A percentile compares a stretch with the other conserved stretches of the same genome.
Evolutionary conservation across 352 stramenopile species (phyloP).

Genomic region (Globisporangium spinosum): DNA sequence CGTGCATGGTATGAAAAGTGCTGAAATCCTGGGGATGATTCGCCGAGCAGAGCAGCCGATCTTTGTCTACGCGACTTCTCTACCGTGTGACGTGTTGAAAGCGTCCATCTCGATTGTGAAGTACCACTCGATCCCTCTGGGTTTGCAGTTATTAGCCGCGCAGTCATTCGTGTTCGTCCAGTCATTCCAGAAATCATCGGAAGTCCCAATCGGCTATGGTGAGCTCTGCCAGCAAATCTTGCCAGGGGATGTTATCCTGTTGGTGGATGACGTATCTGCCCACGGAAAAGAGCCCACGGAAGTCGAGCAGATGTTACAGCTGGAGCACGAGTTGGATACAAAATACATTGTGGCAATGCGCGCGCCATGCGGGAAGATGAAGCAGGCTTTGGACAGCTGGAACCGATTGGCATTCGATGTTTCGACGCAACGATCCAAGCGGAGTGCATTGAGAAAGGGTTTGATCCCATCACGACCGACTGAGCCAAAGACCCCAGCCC

Average conservation of each 20-base stretch:
- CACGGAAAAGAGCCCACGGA: slow-evolving; percentile 34
- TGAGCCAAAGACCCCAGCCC: neutral
- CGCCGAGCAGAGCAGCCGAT: slow-evolving; percentile 30
- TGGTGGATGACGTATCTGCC: slow-evolving; percentile 34
- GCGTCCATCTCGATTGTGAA: slow-evolving; percentile 68
- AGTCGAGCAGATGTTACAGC: slow-evolving; percentile 31
- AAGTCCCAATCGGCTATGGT: slow-evolving; percentile 37
- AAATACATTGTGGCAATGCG: slow-evolving; percentile 41
- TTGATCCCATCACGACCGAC: slow-evolving; percentile 13
- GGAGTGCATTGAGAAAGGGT: slow-evolving; percentile 23
- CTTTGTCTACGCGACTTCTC: slow-evolving; percentile 38
- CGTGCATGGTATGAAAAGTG: slow-evolving; percentile 39
- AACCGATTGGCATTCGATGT: slow-evolving; percentile 26
- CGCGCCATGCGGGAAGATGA: slow-evolving; percentile 40
- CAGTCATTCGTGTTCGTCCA: slow-evolving; percentile 47
- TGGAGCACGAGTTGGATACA: slow-evolving; percentile 22
- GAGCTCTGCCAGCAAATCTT: slow-evolving; percentile 62
- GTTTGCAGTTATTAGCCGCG: slow-evolving; percentile 32
- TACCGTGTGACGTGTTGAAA: slow-evolving; percentile 48
- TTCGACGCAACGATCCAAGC: slow-evolving; percentile 28
- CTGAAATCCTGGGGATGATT: slow-evolving; percentile 37
- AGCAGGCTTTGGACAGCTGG: slow-evolving; percentile 25
- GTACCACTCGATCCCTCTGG: slow-evolving; percentile 35
- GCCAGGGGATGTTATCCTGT: slow-evolving; percentile 60
- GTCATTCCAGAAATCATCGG: slow-evolving; percentile 28